A percentile compares a stretch with the other conserved stretches of the same genome.
Conservation (phyloP, 768 basidiomycete species). For the Termitomyces titanicus region DNA sequence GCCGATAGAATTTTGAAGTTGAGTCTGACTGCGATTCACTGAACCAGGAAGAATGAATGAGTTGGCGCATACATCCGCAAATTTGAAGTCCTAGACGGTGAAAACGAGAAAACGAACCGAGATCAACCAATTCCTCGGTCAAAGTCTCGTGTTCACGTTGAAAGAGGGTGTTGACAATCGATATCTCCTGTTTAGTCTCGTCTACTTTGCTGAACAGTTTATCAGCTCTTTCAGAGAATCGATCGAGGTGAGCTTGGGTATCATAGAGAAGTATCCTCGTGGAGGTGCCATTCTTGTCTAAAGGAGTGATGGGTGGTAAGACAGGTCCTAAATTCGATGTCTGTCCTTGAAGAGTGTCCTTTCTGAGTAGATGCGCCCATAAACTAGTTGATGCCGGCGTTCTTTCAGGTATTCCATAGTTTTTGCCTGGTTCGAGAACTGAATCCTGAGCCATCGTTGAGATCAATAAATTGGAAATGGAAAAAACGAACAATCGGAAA, state of each 20-base stretch:
- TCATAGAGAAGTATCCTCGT: constrained; percentile 72
- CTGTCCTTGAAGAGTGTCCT: constrained; percentile 28
- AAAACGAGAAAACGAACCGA: constrained; percentile 37
- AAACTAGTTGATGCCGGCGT: constrained; percentile 32
- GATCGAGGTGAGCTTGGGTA: constrained; percentile 68
- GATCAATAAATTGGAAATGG: background rate
- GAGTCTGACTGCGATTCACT: constrained; percentile 65
- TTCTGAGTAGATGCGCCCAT: constrained; percentile 59
- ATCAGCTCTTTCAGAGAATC: constrained; percentile 55
- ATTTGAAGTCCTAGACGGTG: background rate
- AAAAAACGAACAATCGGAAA: too few relatives aligned
- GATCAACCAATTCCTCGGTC: constrained; percentile 49
- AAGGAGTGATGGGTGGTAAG: constrained; percentile 39
- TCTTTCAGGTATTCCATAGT: constrained; percentile 22
- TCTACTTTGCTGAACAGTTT: constrained; percentile 48
- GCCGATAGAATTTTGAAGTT: constrained; percentile 57
- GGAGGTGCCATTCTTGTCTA: constrained; percentile 66
- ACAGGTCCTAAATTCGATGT: constrained; percentile 14
- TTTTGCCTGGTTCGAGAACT: constrained; percentile 3
- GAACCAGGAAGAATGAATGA: constrained; percentile 4
- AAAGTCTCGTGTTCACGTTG: constrained; percentile 57
- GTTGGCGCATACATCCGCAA: constrained; percentile 12
- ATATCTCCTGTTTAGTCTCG: constrained; percentile 49
- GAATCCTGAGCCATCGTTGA: background rate
- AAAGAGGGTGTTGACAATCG: constrained; percentile 51